Evolutionary conservation across 2,329 filamentous ascomycete genomes (phyloP).

Genomic region (Tolypocladium endophyticum): DNA sequence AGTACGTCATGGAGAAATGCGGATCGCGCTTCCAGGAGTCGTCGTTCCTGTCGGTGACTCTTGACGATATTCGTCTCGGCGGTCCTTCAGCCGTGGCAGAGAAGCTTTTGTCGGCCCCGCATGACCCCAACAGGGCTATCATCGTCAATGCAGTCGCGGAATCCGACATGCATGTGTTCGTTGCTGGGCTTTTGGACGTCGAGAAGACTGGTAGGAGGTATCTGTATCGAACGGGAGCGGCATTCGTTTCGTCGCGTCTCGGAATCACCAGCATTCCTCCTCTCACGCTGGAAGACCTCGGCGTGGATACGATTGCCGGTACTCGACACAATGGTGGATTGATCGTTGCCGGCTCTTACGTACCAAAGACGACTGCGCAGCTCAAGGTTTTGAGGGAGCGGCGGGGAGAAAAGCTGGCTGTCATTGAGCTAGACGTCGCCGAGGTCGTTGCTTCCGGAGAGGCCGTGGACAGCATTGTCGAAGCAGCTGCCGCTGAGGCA

Average conservation of each 20-base stretch:
- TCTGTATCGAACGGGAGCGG: conserved; percentile 26
- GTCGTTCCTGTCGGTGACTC: conserved; percentile 15
- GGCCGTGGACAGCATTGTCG: conserved; percentile 14
- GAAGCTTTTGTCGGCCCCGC: conserved; percentile 20
- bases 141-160: conserved; percentile 44
- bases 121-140: conserved; percentile 26
- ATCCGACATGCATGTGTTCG: conserved; percentile 44
- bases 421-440: conserved; percentile 32
- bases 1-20: conserved; percentile 41
- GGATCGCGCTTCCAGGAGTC: conserved; percentile 16
- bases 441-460: conserved; percentile 17
- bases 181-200: conserved; percentile 32
- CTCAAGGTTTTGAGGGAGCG: conserved; percentile 28
- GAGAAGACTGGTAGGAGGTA: conserved; percentile 20
- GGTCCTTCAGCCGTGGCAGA: conserved; percentile 13
- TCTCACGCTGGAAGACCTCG: conserved; percentile 32
- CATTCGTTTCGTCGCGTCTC: conserved; percentile 33
- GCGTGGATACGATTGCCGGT: conserved; percentile 9
- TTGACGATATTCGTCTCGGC: conserved; percentile 20
- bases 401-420: conserved; percentile 29
- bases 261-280: conserved; percentile 39
- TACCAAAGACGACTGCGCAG: conserved; percentile 47
- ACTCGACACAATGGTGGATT: conserved; percentile 27
- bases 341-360: conserved; percentile 44
- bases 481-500: conserved; percentile 19